These are phyloP conservation scores for Nitzschia sp. DNA, from an alignment of 108 stramenopile genomes.

Conservation along the genomic window DNA sequence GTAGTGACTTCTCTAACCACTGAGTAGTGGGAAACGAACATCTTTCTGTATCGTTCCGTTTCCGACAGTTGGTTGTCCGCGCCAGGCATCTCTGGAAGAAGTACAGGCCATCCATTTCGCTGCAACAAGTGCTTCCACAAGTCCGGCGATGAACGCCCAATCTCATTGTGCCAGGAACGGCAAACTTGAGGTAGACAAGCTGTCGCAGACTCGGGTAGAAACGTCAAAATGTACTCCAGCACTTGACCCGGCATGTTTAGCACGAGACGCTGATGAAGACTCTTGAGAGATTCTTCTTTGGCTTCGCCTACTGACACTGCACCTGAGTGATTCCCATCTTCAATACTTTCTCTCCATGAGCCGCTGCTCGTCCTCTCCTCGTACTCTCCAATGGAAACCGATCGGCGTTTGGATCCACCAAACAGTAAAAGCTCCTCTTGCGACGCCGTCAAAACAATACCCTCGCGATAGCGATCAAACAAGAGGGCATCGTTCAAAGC, in stretches of 20 bases:
- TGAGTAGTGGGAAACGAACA: slow-evolving; percentile 43
- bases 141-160: slow-evolving; percentile 46
- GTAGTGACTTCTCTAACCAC: slow-evolving; percentile 35
- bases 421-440: slow-evolving; percentile 1
- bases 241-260: slow-evolving; percentile 36
- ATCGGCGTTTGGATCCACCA: slow-evolving; percentile 16
- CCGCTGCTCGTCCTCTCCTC: slow-evolving; percentile 3
- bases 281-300: slow-evolving; percentile 4
- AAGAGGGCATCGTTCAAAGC: slow-evolving; percentile 32
- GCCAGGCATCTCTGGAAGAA: background rate
- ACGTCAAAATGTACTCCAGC: slow-evolving; percentile 49
- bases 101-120: slow-evolving; percentile 45
- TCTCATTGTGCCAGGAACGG: slow-evolving; percentile 49
- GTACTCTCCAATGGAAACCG: slow-evolving; percentile 18
- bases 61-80: background rate
- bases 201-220: slow-evolving; percentile 40
- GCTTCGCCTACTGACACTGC: background rate
- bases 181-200: slow-evolving; percentile 44
- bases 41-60: slow-evolving; percentile 14
- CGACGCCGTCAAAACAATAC: slow-evolving; percentile 28
- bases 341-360: background rate
- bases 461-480: slow-evolving; percentile 56
- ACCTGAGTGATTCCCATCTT: background rate
- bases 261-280: slow-evolving; percentile 2
- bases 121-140: slow-evolving; percentile 49